phyloP scores from a whole-genome alignment of 1,139 yeast species.

The Suhomyces terraborum region DNA sequence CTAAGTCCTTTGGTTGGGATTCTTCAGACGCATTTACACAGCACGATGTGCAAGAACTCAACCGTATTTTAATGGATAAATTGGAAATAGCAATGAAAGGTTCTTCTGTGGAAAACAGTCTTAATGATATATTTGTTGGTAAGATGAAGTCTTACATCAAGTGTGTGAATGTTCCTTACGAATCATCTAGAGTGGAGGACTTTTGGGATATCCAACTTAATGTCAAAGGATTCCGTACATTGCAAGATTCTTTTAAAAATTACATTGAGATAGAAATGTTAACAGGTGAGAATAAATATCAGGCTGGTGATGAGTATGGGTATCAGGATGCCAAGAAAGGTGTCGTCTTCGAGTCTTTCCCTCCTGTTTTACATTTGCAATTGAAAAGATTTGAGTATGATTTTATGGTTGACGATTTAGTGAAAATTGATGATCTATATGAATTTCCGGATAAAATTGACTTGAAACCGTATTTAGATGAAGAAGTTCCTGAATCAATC shows the following conservation, averaged over 20 bases:
- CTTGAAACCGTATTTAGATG: conserved; percentile 74
- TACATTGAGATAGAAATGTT: conserved; percentile 87
- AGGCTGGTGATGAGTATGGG: conserved; percentile 83
- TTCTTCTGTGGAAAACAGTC: conserved; percentile 74
- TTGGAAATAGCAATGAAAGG: conserved; percentile 92
- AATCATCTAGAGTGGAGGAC: conserved; percentile 88
- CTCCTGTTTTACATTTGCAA: conserved; percentile 91
- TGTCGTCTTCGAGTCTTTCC: conserved; percentile 86
- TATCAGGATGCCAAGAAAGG: conserved; percentile 97
- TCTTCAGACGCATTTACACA: conserved; percentile 94
- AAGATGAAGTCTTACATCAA: conserved; percentile 94
- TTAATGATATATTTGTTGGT: conserved; percentile 88
- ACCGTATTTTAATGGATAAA: conserved; percentile 93
- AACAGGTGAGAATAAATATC: conserved; percentile 94
- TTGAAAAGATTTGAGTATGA: conserved; percentile 94
- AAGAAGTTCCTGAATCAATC: conserved; percentile 46
- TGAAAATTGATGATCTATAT: conserved; percentile 88
- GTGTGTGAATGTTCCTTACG: conserved; percentile 94
- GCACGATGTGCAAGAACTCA: conserved; percentile 96
- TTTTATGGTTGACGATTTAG: conserved; percentile 83
- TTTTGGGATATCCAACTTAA: conserved; percentile 98
- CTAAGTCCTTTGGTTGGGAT: conserved; percentile 97
- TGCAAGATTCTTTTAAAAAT: conserved; percentile 77
- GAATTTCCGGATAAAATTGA: conserved; percentile 88
- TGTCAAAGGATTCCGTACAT: conserved; percentile 77